Conservation (phyloP, 805 yeast species). For the Starmerella sirachaensis region DNA sequence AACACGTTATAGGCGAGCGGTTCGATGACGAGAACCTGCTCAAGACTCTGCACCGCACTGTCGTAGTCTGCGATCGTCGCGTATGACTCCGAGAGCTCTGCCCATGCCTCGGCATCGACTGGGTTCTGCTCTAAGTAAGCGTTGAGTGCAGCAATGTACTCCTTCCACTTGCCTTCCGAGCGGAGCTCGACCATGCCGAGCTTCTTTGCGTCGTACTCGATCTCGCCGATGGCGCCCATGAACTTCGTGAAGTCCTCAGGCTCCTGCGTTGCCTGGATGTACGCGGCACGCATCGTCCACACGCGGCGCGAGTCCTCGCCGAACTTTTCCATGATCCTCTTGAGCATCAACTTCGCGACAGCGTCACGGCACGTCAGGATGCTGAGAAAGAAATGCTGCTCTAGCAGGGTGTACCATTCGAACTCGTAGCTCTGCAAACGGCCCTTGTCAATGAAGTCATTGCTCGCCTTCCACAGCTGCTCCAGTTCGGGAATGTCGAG, state of each 20-base stretch:
- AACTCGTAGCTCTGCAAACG: conserved; percentile 23
- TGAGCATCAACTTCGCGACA: conserved; percentile 58
- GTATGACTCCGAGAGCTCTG: conserved; percentile 62
- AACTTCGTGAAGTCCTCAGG: conserved; percentile 30
- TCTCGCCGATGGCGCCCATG: conserved; percentile 20
- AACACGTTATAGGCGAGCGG: conserved; percentile 62
- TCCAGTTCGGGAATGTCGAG: conserved; percentile 39
- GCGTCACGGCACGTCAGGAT: conserved; percentile 51
- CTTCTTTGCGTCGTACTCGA: conserved; percentile 24
- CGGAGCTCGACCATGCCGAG: conserved; percentile 26
- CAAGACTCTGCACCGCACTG: conserved; percentile 51
- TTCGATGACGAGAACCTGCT: conserved; percentile 55
- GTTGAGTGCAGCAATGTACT: conserved; percentile 45
- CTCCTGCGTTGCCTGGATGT: conserved; percentile 43
- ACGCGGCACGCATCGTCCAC: conserved; percentile 42
- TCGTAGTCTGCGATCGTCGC: conserved; percentile 46
- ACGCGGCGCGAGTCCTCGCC: conserved; percentile 46
- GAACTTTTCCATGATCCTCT: conserved; percentile 56
- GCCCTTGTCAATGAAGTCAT: conserved; percentile 27
- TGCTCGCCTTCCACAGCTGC: conserved; percentile 33
- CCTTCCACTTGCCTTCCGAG: conserved; percentile 25
- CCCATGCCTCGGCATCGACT: conserved; percentile 65
- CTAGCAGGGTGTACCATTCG: conserved; percentile 48
- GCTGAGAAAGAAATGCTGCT: conserved; percentile 58
- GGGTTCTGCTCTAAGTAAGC: conserved; percentile 54